Evolutionary conservation across 2,329 filamentous ascomycete genomes (phyloP).

Genomic region (Trichoderma sp.): DNA sequence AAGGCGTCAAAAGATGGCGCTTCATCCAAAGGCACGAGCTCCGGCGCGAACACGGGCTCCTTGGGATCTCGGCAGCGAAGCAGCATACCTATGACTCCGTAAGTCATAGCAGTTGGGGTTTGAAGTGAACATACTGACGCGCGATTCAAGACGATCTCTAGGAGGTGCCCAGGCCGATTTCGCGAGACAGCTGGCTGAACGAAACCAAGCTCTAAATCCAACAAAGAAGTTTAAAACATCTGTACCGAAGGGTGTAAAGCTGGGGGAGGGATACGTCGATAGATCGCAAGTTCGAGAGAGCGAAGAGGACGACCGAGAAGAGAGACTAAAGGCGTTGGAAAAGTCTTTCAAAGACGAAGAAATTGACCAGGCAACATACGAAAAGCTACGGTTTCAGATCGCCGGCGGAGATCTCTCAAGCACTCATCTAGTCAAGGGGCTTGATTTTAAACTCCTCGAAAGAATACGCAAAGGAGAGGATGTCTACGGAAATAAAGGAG

Average conservation of each 20-base stretch:
- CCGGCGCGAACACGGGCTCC: conserved; percentile 40
- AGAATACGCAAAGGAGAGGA: conserved; percentile 68
- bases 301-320: conserved; percentile 54
- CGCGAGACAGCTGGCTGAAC: conserved; percentile 78
- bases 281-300: conserved; percentile 65
- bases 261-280: conserved; percentile 80
- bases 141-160: conserved; percentile 58
- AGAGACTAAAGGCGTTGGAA: conserved; percentile 74
- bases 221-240: conserved; percentile 74
- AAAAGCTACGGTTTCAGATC: conserved; percentile 70
- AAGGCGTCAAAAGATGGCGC: conserved; percentile 46
- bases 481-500: conserved; percentile 45
- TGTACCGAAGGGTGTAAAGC: conserved; percentile 77
- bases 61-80: conserved; percentile 76
- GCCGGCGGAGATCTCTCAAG: conserved; percentile 76
- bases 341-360: conserved; percentile 78
- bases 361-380: conserved; percentile 77
- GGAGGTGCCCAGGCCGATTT: conserved; percentile 62
- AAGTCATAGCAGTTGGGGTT: conserved; percentile 35
- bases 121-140: conserved; percentile 25
- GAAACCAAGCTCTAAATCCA: conserved; percentile 53
- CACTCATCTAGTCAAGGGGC: conserved; percentile 86
- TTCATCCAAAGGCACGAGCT: conserved; percentile 34
- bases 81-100: conserved; percentile 94
- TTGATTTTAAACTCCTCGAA: conserved; percentile 80